These are phyloP conservation scores for Emydomyces testavorans DNA, from an alignment of 2,329 filamentous ascomycete species.

Conservation along the genomic window DNA sequence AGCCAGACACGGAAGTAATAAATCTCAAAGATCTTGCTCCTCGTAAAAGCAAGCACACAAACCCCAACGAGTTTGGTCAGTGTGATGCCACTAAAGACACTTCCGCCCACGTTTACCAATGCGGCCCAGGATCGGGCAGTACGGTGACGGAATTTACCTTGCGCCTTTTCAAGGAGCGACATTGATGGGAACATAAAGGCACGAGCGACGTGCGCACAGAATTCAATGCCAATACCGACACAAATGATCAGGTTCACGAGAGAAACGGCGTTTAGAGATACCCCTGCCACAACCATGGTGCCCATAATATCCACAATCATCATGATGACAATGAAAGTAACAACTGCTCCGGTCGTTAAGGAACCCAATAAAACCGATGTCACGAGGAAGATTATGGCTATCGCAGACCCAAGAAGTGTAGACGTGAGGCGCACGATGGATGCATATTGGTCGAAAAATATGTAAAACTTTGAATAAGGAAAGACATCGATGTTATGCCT, in stretches of 20 bases:
- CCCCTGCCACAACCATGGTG: constrained; percentile 77
- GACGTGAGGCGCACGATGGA: constrained; percentile 70
- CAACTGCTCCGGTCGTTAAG: constrained; percentile 64
- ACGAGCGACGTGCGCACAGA: constrained; percentile 90
- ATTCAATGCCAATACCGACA: constrained; percentile 91
- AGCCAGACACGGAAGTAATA: constrained; percentile 99
- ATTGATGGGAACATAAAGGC: constrained; percentile 90
- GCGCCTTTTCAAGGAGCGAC: constrained; percentile 68
- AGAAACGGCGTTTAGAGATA: constrained; percentile 88
- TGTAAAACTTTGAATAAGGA: constrained; percentile 94
- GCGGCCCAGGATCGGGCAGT: constrained; percentile 87
- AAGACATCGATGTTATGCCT: constrained; percentile 73
- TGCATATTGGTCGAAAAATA: constrained; percentile 97
- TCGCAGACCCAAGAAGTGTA: constrained; percentile 66
- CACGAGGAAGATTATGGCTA: constrained; percentile 75
- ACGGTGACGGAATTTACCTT: constrained; percentile 63
- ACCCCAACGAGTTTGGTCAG: constrained; percentile 91
- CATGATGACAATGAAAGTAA: constrained; percentile 84
- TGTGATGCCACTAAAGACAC: constrained; percentile 92
- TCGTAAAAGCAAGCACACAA: constrained; percentile 80
- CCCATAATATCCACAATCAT: constrained; percentile 88
- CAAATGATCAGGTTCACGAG: constrained; percentile 96
- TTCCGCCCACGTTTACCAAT: constrained; percentile 85
- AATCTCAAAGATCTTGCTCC: constrained; percentile 97
- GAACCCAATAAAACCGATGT: constrained; percentile 75